Percentiles rank a stretch among this genome's conserved stretches.
phyloP scores from a whole-genome alignment of 805 yeast genomes.

The Pichia insulana region DNA sequence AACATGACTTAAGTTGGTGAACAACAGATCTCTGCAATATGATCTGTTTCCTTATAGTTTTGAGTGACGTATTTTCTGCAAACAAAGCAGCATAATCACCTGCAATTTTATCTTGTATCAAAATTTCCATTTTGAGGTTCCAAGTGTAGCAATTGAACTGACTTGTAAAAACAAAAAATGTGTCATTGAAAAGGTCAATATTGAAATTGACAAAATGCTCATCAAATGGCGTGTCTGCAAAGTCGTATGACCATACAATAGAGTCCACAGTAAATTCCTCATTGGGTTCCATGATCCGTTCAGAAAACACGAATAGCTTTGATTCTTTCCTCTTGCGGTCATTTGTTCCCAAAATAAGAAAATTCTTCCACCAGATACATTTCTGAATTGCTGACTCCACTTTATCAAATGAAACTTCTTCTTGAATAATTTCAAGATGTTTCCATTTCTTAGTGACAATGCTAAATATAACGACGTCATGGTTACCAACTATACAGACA shows the following conservation, averaged over 20 bases:
- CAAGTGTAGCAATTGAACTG: constrained; percentile 28
- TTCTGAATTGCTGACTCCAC: constrained; percentile 24
- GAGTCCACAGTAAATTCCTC: constrained; percentile 21
- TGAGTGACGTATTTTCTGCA: constrained; percentile 2
- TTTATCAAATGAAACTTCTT: constrained; percentile 18
- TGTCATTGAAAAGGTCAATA: constrained; percentile 22
- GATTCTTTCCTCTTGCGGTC: constrained; percentile 20
- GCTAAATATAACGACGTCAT: constrained; percentile 37
- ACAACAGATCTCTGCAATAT: constrained; percentile 19
- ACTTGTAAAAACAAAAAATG: constrained; percentile 26
- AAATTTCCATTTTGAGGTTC: constrained; percentile 16
- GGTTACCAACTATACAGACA: constrained; percentile 41
- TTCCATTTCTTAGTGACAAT: constrained; percentile 38
- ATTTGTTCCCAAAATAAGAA: constrained; percentile 24
- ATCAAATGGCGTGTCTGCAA: constrained; percentile 20
- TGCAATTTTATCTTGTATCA: background rate
- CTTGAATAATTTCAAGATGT: constrained; percentile 28
- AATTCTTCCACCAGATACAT: constrained; percentile 31
- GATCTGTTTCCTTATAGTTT: constrained; percentile 5
- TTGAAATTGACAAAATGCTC: constrained; percentile 25
- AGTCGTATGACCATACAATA: constrained; percentile 29
- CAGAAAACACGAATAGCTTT: constrained; percentile 24
- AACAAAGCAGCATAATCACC: constrained; percentile 2
- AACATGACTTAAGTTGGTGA: constrained; percentile 23
- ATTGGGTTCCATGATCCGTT: constrained; percentile 16